Base-by-base conservation (phyloP, 1,284 basidiomycete genomes). In the Apiotrichum laibachii region DNA sequence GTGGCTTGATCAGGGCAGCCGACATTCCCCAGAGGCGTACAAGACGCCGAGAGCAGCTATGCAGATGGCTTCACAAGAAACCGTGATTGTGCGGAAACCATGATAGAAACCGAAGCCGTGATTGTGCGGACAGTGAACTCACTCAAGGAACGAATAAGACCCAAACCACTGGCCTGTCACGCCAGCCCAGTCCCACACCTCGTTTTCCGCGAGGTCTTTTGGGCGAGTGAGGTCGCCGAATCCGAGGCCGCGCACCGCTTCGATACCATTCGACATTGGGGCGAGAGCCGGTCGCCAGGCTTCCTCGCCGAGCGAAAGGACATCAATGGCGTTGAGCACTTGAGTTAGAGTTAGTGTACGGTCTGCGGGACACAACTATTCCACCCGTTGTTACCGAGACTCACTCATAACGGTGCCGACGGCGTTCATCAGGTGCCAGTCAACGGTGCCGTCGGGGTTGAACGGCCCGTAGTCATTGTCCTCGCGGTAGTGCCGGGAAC, bases 111-210 rank as follows among this genome's bases (percentile, higher is more conserved):
- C n/a, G n/a, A n/a, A n/a, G n/a, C n/a, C n/a, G n/a, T n/a, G 37
- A 4, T 37, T 16, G 15, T 10, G 37, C 37, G 12, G 12, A 37
- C 35, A 33, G 1, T 45, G 22, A 15, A 68, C 70, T 64, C 55
- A 75, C 72, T 77, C 72, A 42, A 77, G 50, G 59, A 77, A 77
- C n/a, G 75, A 72, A 59, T 77, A 77, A 1, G 69, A 72, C 22
- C 75, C 72, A 45, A 64, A 62, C 75, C 75, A 77, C 2, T 52
- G 19, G 0, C 73, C 75, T 21, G 63, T 57, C 0, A 73, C 70
- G 21, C 67, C 71, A 1, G 73, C 73, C 75, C 75, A 75, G 49
- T 77, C 75, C 68, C 66, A 70, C 2, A 70, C 56, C 16, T 68
- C 63, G n/a, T 53, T 61, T 3, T 63, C 50, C 1, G 44, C 57